These are phyloP conservation scores for Populus alba DNA, from an alignment of 345 rosid species.

Conservation along the genomic window DNA sequence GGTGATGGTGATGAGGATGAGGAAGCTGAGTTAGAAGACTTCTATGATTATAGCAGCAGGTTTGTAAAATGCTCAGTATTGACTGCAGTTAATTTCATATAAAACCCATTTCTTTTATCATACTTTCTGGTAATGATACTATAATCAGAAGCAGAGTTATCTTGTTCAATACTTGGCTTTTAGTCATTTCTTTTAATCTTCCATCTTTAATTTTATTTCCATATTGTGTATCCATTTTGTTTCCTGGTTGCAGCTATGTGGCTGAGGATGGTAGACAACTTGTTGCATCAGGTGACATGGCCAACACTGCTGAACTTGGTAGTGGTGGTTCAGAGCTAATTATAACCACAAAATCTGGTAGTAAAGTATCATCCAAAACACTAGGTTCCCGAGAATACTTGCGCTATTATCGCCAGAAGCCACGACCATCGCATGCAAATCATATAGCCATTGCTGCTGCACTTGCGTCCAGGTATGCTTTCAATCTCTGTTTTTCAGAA, in stretches of 20 bases:
- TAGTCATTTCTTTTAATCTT: neutral
- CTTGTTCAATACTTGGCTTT: neutral
- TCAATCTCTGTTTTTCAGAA: neutral
- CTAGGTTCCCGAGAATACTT: conserved; percentile 85
- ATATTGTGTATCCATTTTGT: neutral
- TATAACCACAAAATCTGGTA: conserved; percentile 56
- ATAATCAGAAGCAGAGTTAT: neutral
- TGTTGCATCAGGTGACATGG: conserved; percentile 55
- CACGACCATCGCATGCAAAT: conserved; percentile 65
- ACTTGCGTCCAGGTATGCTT: conserved; percentile 65
- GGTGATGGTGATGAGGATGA: conserved; percentile 89
- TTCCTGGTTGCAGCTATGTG: conserved; percentile 54
- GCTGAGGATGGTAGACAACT: conserved; percentile 75
- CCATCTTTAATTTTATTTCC: neutral
- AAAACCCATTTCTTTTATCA: neutral
- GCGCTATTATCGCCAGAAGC: conserved; percentile 90
- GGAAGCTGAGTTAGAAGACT: conserved; percentile 91
- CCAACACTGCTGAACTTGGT: conserved; percentile 55
- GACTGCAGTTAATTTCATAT: neutral
- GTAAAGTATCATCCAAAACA: conserved; percentile 47
- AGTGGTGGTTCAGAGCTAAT: conserved; percentile 80
- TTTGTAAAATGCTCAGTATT: conserved; percentile 7
- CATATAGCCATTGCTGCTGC: conserved; percentile 56
- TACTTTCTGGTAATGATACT: neutral
- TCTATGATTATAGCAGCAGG: conserved; percentile 97